These are phyloP conservation scores for Leccinum variicolor DNA, from an alignment of 768 basidiomycete species.

Conservation along the genomic window DNA sequence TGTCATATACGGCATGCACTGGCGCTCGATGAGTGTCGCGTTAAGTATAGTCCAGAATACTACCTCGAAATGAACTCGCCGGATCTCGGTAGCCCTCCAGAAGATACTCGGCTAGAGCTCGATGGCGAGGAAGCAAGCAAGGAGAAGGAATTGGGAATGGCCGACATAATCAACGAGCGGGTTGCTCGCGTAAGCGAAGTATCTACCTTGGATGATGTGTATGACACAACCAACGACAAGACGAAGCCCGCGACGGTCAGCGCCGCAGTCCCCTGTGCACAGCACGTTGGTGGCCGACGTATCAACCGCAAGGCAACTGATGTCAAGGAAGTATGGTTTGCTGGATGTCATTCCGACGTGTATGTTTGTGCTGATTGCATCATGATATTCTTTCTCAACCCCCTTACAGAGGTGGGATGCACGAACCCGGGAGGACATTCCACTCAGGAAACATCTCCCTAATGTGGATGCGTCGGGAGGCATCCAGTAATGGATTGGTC, in stretches of 20 bases:
- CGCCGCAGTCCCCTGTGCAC: neutral
- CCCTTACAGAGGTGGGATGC: constrained; percentile 12
- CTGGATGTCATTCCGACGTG: constrained; percentile 36
- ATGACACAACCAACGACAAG: neutral
- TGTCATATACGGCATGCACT: constrained; percentile 59
- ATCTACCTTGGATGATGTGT: neutral
- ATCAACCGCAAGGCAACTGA: constrained; percentile 5
- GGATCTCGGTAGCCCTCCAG: constrained; percentile 8
- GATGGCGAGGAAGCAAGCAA: neutral
- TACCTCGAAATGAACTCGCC: constrained; percentile 24
- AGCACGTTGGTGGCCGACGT: neutral
- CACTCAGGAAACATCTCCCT: constrained; percentile 19
- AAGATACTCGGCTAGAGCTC: constrained; percentile 25
- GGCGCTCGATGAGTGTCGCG: constrained; percentile 56
- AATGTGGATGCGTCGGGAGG: constrained; percentile 32
- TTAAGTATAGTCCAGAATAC: constrained; percentile 51
- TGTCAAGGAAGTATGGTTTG: constrained; percentile 33
- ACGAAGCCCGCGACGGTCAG: neutral
- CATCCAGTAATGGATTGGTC: constrained; percentile 19
- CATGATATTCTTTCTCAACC: neutral
- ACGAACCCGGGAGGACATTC: constrained; percentile 8
- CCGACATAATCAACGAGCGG: neutral
- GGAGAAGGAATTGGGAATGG: neutral
- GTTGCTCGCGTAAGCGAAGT: neutral
- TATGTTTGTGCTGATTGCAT: constrained; percentile 3